Conservation (phyloP, 2,329 filamentous ascomycete species). For the Biscogniauxia mediterranea region DNA sequence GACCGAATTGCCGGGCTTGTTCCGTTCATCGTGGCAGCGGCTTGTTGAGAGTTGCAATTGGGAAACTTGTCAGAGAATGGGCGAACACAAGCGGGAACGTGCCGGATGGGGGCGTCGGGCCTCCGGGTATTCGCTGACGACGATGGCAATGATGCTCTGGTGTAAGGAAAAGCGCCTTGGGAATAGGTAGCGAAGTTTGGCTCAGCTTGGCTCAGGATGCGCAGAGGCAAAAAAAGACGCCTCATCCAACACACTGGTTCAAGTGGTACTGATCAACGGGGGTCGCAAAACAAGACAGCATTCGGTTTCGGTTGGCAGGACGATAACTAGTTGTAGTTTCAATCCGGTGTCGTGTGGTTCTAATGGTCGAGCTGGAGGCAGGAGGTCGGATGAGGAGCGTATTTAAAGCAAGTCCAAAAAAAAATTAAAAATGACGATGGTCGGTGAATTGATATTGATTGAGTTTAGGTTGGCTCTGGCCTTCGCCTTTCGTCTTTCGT, state of each 20-base stretch:
- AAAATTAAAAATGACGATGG: neutral
- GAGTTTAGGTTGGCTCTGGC: neutral
- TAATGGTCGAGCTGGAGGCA: too few species aligned
- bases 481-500: neutral
- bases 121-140: slow-evolving; percentile 3
- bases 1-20: slow-evolving; percentile 40
- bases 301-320: too few species aligned
- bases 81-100: neutral
- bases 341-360: too few species aligned
- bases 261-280: neutral
- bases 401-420: slow-evolving; percentile 2
- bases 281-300: neutral
- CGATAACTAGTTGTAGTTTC: too few species aligned
- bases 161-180: slow-evolving; percentile 3
- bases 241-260: slow-evolving; percentile 20
- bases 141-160: slow-evolving; percentile 1
- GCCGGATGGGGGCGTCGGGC: neutral
- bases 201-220: slow-evolving; percentile 12
- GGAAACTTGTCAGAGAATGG: neutral
- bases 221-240: slow-evolving; percentile 14
- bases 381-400: neutral
- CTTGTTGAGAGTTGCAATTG: neutral
- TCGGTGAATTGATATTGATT: neutral
- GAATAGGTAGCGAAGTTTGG: slow-evolving; percentile 12
- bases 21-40: slow-evolving; percentile 42